Base-by-base conservation (phyloP, 306 rosid species). In the Lithocarpus polystachyus region DNA sequence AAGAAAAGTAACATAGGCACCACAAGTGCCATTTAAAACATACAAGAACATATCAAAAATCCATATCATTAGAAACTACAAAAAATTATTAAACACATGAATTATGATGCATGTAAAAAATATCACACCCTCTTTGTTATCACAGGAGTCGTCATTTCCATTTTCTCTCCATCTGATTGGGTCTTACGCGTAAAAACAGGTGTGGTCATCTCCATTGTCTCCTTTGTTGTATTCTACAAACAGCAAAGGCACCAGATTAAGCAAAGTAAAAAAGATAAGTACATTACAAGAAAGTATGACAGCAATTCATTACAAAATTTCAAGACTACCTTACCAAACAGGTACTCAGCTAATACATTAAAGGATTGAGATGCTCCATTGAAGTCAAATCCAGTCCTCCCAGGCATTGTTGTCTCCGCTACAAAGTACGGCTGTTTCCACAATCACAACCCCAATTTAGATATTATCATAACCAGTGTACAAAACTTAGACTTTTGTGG, bases 121-220 rank as follows among this genome's bases (percentile, higher is more conserved):
- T 40, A 40, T 35, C 73, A 72, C 86, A 93, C 98, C 89, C 81
- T 91, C 77, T 82, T 87, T 73, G 99, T 95, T 77, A 92, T 75
- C 75, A 91, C 98, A 40, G 97, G 99, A 72, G 98, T 90, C 65
- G 94, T 95, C 98, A 92, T 95, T 55, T 91, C 98, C 99, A 91
- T 91, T 87, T 91, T 92, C 89, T 82, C 87, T 70, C 93, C 97
- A 57, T 77, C 88, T n/a, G 92, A 75, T 74, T 82, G 89, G 65
- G 75, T 80, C 85, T 88, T 92, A 75, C 88, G 87, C 6, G 98
- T 91, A 62, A 90, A 78, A 81, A 95, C 99, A 2, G 98, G 99
- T 8, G 98, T 87, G 59, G 97, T 95, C 98, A 95, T 95, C 84
- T 92, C 98, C 98, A 95, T 95, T 83, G 83, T 87, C 85, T 92